These are phyloP conservation scores for Melanopsichium pennsylvanicum DNA, from an alignment of 1,284 basidiomycete species.

Conservation along the genomic window DNA sequence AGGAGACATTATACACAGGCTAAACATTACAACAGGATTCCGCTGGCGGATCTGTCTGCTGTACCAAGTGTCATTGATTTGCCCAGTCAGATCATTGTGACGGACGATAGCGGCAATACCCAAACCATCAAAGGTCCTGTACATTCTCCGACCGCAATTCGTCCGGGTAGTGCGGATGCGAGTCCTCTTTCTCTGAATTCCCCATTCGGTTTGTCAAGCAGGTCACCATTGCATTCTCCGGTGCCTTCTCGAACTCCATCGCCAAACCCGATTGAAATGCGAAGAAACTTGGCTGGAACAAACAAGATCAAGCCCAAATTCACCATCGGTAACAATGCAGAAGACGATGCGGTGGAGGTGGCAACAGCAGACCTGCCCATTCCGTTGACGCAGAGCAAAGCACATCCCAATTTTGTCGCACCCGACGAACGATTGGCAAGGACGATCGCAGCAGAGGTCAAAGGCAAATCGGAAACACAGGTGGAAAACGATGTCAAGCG, in stretches of 20 bases:
- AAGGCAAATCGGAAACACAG: background rate
- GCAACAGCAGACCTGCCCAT: constrained; percentile 20
- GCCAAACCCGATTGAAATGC: constrained; percentile 28
- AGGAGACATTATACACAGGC: constrained; percentile 54
- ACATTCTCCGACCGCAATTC: constrained; percentile 7
- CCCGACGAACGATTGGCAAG: constrained; percentile 29
- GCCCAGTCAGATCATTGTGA: constrained; percentile 40
- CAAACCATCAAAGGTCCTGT: constrained; percentile 26
- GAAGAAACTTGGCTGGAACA: background rate
- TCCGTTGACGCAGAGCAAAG: constrained; percentile 23
- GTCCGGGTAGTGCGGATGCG: constrained; percentile 6
- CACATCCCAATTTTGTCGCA: constrained; percentile 28
- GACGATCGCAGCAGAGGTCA: constrained; percentile 19
- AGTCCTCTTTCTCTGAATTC: constrained; percentile 2
- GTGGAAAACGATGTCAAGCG: constrained; percentile 70
- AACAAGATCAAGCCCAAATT: constrained; percentile 30
- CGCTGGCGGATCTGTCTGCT: constrained; percentile 35
- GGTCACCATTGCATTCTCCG: constrained; percentile 21
- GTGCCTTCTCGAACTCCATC: constrained; percentile 29
- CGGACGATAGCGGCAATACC: constrained; percentile 33
- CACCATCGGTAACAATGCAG: constrained; percentile 16
- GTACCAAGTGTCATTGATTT: constrained; percentile 46
- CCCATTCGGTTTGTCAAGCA: background rate
- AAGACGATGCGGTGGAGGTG: constrained; percentile 1
- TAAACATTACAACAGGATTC: constrained; percentile 50